These are phyloP conservation scores for Tinospora cordifolia DNA, from an alignment of 164 flowering plant genomes.

Conservation along the genomic window DNA sequence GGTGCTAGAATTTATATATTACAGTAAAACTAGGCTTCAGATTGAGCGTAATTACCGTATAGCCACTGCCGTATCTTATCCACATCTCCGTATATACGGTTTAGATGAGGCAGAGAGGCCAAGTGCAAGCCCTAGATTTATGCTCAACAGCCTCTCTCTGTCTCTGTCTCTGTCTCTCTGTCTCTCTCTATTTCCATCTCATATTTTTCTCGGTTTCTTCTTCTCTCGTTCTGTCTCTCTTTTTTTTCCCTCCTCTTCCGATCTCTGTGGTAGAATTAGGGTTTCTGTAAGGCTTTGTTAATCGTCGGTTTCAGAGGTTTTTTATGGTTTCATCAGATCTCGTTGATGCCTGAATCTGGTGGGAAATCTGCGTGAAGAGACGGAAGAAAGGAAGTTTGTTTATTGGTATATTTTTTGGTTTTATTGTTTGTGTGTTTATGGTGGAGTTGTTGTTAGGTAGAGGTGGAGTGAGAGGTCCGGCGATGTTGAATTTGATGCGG, in stretches of 20 bases:
- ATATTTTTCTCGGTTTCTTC: no score
- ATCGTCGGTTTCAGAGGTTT: not conserved
- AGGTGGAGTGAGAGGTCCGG: not conserved
- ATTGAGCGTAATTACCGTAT: conserved; percentile 6
- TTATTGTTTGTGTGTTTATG: not conserved
- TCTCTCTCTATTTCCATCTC: conserved; percentile 7
- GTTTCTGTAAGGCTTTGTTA: conserved; percentile 9
- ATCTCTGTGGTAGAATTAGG: conserved; percentile 1
- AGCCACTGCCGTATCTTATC: conserved; percentile 11
- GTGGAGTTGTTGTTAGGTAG: not conserved
- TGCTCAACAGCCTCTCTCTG: not conserved
- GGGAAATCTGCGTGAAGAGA: conserved; percentile 7
- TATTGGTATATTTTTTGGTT: not conserved
- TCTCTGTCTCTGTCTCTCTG: conserved; percentile 4
- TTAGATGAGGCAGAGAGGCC: not conserved
- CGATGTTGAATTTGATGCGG: conserved; percentile 19
- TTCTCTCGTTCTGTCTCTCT: conserved; percentile 2
- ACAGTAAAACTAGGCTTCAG: not conserved
- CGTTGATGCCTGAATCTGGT: not conserved
- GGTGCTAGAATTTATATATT: no score
- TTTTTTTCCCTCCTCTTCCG: not conserved
- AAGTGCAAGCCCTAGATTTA: conserved; percentile 16
- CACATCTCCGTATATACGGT: conserved; percentile 5
- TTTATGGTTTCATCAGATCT: conserved; percentile 2
- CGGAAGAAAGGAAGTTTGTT: not conserved